Base-by-base conservation (phyloP, 2,329 filamentous ascomycete genomes). In the Nemania abortiva region DNA sequence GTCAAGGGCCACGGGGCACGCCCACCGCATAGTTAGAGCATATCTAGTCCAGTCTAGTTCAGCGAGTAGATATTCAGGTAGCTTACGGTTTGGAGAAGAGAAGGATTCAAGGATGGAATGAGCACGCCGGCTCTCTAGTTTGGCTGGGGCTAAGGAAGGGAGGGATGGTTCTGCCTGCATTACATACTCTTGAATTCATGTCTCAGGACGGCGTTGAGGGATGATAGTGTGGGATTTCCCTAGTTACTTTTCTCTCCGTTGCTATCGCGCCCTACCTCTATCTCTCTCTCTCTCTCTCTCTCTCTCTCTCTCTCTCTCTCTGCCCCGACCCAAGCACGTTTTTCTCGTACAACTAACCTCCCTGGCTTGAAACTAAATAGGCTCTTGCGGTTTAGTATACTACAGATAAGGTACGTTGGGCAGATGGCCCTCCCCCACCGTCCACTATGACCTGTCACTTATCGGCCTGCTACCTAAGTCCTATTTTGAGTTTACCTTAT, bases 111-210 rank as follows among this genome's bases (percentile, higher is more conserved):
- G 0, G 29, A 45, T 7, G n/a, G 27, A n/a, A 59, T 52, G 37
- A 45, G 39, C 24, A 57, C 39, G 3, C 5, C 13, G n/a, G 39
- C 7, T 29, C 5, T 37, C 39, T 11, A 29, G 54, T 59, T 61
- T 56, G 49, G n/a, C 18, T 31, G n/a, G 24, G 59, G 4, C 27
- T 22, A 13, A 24, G 57, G 45, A 42, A n/a, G 29, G 42, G n/a
- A 47, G 34, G 45, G 22, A 54, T 29, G 53, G 47, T 5, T 50
- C 24, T 49, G 47, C 34, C 20, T 61, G 39, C 63, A 49, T 29
- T 64, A 70, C 42, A 55, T 66, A 67, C n/a, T 20, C 18, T 47
- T 60, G 50, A 70, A 64, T 64, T 60, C 52, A 70, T 57, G 65
- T 53, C 42, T n/a, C 50, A 53, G 68, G 64, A 61, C 45, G 60